Base-by-base conservation (phyloP, 805 yeast species). In the Lachancea mirantina region DNA sequence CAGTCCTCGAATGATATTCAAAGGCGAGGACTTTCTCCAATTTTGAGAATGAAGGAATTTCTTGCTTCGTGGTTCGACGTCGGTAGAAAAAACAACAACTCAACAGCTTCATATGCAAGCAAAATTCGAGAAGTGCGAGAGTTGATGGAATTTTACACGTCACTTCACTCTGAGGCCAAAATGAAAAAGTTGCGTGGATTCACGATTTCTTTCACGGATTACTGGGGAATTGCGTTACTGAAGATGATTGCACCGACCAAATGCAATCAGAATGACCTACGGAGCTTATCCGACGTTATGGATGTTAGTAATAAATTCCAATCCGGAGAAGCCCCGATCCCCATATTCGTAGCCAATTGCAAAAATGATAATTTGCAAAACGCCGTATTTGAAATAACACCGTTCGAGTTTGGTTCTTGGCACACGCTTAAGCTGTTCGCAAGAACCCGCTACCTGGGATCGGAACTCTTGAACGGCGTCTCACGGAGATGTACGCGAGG, bases 341-440 rank as follows among this genome's bases (percentile, higher is more conserved):
- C 82, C 72, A 11, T 69, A 67, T 14, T 62, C 67, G 14, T 52
- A 64, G 26, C 59, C 70, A 18, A 61, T 55, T 49, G 57, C 48
- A 35, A 64, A 64, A 41, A 61, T 57, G 32, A 69, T 67, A 4
- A 59, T 49, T 14, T 40, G 35, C 41, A 46, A 43, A 30, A 55
- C 47, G 39, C 54, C 39, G 31, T 73, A 2, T 67, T 75, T 40
- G 84, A 78, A 50, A 69, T 78, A 42, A 73, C 70, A 9, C 83
- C 83, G 0, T 74, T 54, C 46, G 85, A 78, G 36, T 76, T 76
- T 58, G 84, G 84, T 0, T 73, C 80, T 0, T 78, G 83, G 82
- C 80, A 76, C 40, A 39, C 58, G 9, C 41, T 70, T 20, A 54
- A 62, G 22, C 58, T 72, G 4, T 78, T 78, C 42, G 58, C 68